Evolutionary conservation across 257 asterid species (phyloP).

Genomic region (Scutellaria galericulata): DNA sequence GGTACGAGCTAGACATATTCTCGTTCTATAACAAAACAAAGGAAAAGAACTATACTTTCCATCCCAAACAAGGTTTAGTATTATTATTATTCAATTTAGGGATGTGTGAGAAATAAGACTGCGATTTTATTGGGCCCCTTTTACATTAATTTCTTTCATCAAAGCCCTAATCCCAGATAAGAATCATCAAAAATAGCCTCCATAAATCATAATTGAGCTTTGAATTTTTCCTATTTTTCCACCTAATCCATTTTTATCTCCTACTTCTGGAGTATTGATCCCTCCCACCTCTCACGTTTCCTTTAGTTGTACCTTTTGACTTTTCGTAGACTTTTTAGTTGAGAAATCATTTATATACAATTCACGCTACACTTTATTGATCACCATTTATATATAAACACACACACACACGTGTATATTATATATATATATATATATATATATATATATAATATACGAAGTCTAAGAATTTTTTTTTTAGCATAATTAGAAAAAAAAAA

Average conservation of each 20-base stretch:
- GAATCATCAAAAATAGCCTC: background rate
- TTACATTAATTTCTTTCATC: background rate
- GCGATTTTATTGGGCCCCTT: no score
- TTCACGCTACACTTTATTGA: no score
- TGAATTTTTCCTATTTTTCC: background rate
- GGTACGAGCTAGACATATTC: no score
- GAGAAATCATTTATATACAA: background rate
- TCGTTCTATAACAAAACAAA: background rate
- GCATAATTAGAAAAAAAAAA: no score
- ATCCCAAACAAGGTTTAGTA: background rate
- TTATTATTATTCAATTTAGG: no score
- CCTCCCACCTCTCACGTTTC: constrained; percentile 1
- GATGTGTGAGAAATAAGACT: no score
- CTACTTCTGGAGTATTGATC: constrained; percentile 25
- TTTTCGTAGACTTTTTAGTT: background rate
- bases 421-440: no score
- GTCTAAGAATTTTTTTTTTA: no score
- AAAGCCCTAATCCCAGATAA: background rate
- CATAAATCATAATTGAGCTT: constrained; percentile 20
- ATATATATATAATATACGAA: no score
- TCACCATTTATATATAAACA: no score
- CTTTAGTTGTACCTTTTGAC: constrained; percentile 35
- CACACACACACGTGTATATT: no score
- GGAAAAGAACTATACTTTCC: background rate
- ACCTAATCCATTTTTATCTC: constrained; percentile 35